A percentile compares a stretch with the other conserved stretches of the same genome.
phyloP scores from a whole-genome alignment of 176 grass and related monocot species.

The Zoysia japonica region DNA sequence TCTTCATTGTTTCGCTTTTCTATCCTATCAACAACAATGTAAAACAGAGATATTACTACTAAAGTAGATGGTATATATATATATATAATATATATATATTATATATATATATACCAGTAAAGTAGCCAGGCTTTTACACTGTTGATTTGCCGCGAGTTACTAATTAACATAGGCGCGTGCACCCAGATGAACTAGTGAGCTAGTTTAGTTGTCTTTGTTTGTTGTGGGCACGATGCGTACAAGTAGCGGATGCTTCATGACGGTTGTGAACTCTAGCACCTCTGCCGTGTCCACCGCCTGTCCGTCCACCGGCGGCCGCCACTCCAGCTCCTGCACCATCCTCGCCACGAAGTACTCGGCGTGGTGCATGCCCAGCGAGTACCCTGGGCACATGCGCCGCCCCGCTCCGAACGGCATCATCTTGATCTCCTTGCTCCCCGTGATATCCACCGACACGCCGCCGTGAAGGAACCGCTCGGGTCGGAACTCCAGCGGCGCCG shows the following conservation, averaged over 20 bases:
- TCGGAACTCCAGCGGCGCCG: slow-evolving; percentile 41
- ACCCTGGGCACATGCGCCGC: slow-evolving; percentile 64
- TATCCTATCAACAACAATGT: too few species aligned
- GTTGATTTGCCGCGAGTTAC: too few species aligned
- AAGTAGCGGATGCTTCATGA: slow-evolving; percentile 49
- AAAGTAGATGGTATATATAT: too few species aligned
- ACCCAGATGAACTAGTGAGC: too few species aligned
- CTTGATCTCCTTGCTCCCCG: slow-evolving; percentile 57
- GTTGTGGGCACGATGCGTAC: slow-evolving; percentile 14
- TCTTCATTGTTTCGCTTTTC: too few species aligned
- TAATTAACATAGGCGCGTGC: too few species aligned
- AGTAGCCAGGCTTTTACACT: too few species aligned
- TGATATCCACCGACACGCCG: slow-evolving; percentile 51
- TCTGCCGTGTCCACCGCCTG: slow-evolving; percentile 47
- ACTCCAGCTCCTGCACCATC: slow-evolving; percentile 51
- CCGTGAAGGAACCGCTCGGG: slow-evolving; percentile 53
- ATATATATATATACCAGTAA: too few species aligned
- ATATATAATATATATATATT: too few species aligned
- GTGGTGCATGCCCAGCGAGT: slow-evolving; percentile 43
- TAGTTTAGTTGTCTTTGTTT: neutral
- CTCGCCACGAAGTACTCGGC: slow-evolving; percentile 58
- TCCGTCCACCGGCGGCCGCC: slow-evolving; percentile 24
- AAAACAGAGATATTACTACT: too few species aligned
- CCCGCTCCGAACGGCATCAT: slow-evolving; percentile 82
- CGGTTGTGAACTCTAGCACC: slow-evolving; percentile 23